Base-by-base conservation (phyloP, 192 early-diverging fungal genomes). In the Coemansia sp. region DNA sequence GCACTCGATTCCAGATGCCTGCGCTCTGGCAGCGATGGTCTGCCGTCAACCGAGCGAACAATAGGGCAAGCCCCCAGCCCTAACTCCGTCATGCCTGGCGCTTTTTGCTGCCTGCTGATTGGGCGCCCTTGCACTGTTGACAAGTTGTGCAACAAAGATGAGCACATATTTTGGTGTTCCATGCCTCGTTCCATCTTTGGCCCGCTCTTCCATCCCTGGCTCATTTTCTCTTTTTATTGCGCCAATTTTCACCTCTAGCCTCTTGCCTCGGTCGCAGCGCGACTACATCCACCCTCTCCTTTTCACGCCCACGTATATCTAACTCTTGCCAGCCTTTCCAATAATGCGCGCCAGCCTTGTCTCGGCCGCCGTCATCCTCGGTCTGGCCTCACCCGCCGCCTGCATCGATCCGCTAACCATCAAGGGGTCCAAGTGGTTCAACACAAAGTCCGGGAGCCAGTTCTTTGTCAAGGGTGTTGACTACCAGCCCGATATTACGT, bases 381-480 rank as follows among this genome's bases (percentile, higher is more conserved):
- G 70, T 32, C 51, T 73, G 38, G 70, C 56, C 29, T 56, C 53
- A 17, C 65, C 56, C 45, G 64, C 54, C 4, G 56, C 58, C 5
- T 75, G 80, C 22, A 61, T 89, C 49, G 81, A 87, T 61, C 81
- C 83, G 18, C 71, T 88, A 36, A 65, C 69, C 19, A 81, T 85
- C 64, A 88, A 88, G 58, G 85, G 83, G 36, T 70, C 77, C 59
- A 88, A 87, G 67, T 84, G 83, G 51, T 90, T 87, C 66, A 80
- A 88, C 62, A 78, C 78, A 15, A 82, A 84, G 26, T 84, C 83
- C 5, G 84, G 86, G 61, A 73, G 84, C 21, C 85, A 90, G 63
- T 87, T 90, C 77, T 87, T 84, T 45, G 73, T 87, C 74, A 86
- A 86, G 67, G 86, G 85, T 46, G 78, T 87, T 14, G 85, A 79